Evolutionary conservation across 495 filamentous ascomycete genomes (phyloP), one percentile per base, ranked within the genome.

Genomic region (Aspergillus cristatus): DNA sequence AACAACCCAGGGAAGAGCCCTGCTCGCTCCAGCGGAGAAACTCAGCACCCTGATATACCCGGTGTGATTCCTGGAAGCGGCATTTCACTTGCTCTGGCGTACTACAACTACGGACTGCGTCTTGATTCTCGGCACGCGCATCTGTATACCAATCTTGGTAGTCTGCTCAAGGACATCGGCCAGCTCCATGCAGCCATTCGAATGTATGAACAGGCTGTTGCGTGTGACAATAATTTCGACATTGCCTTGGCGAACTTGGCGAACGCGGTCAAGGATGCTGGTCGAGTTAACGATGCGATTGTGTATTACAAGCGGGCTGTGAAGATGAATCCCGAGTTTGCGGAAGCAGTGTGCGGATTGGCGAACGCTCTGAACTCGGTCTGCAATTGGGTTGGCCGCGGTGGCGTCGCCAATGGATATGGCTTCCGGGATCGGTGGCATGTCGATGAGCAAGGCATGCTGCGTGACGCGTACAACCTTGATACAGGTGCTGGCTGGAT

Each of bases 261-360:
- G 18, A 99, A 99, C 61, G 91, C 91, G 0, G 91, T 99, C 33
- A 99, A 97, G 61, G 91, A 99, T 57, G 84, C 93, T 54, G 93
- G 93, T 8, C 75, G 81, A 31, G 84, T 95, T 42, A 85, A 76
- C 39, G 91, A 99, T 46, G 93, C 91, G 4, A 96, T 99, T 35
- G 61, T 62, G 13, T 97, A 93, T 56, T 99, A 99, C 65, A 81
- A 75, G 46, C 78, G 89, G 42, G 91, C 91, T 22, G 91, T 99
- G 34, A 71, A 74, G 32, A 78, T 86, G 22, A 99, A 90, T 47
- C 91, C 91, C 0, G 84, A 95, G 15, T 99, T 99, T 63, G 88
- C 93, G 10, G 91, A 97, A 63, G 91, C 91, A 3, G 89, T 97
- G 1, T 99, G 91, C 55, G 91, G 91, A 10, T 71, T 99, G 34